These are phyloP conservation scores for Ophiorrhiza pumila DNA, from an alignment of 257 asterid genomes.

Conservation along the genomic window DNA sequence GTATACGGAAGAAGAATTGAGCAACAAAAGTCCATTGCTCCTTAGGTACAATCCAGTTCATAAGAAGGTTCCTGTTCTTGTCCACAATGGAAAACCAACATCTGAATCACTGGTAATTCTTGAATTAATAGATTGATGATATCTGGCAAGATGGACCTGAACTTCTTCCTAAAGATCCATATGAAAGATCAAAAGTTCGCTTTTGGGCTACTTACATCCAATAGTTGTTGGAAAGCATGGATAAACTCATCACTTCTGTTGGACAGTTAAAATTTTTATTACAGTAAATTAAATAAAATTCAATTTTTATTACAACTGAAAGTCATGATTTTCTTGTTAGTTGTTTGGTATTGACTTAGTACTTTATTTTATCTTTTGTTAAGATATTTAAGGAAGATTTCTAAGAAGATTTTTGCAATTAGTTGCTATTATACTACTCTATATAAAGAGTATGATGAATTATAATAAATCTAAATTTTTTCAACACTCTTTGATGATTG, in stretches of 20 bases:
- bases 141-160: constrained; percentile 31
- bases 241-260: constrained; percentile 21
- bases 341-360: too few relatives aligned
- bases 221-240: constrained; percentile 26
- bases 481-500: too few relatives aligned
- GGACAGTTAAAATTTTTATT: too few relatives aligned
- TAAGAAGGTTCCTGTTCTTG: constrained; percentile 40
- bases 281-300: too few relatives aligned
- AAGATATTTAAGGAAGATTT: too few relatives aligned
- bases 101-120: constrained; percentile 32
- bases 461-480: too few relatives aligned
- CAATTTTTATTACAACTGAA: too few relatives aligned
- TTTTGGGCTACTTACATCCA: constrained; percentile 39
- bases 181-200: constrained; percentile 32
- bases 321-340: too few relatives aligned
- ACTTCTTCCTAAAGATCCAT: constrained; percentile 35
- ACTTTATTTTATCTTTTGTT: too few relatives aligned
- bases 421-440: too few relatives aligned
- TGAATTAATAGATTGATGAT: constrained; percentile 45
- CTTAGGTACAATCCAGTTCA: constrained; percentile 36
- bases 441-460: too few relatives aligned
- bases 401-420: too few relatives aligned
- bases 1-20: constrained; percentile 41
- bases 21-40: constrained; percentile 31
- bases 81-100: constrained; percentile 39